Base-by-base conservation (phyloP, 257 asterid species). In the Misopates orontium region DNA sequence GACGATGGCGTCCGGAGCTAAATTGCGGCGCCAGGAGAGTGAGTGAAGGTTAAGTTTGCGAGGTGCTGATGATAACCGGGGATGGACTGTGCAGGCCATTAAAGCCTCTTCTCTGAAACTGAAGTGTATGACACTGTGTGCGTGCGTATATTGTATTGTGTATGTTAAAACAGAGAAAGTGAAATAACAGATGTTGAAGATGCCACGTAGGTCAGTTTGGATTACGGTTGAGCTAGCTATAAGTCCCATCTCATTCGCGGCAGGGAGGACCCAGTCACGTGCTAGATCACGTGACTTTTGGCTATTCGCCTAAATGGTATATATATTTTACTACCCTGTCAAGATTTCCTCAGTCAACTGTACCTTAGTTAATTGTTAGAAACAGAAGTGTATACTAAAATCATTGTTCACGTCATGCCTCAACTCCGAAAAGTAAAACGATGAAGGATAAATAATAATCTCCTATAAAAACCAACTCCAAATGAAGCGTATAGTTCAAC, bases 191-290 rank as follows among this genome's bases (percentile, higher is more conserved):
- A 80, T 72, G 85, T 50, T 78, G 70, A 77, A 69, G 77, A 57
- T 67, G 92, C 84, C 95, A 88, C 96, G 93, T 85, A 78, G 61
- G 78, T 65, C 19, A 16, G 40, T 71, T 65, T 71, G 80, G 83
- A 78, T 78, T 71, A 74, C 78, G 75, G 76, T 55, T 71, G 25
- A 59, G 64, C 73, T 68, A 65, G 8, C 67, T 32, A n/a, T n/a
- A n/a, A n/a, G n/a, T n/a, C n/a, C n/a, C n/a, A n/a, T n/a, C n/a
- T n/a, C n/a, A n/a, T n/a, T n/a, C n/a, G n/a, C n/a, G n/a, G n/a
- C n/a, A n/a, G n/a, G 70, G 60, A 61, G 53, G 25, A 51, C 51
- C 64, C 56, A 22, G 5, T 10, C 63, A 57, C 48, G 45, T 36
- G 48, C 63, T 31, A 15, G 16, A 18, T 39, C 64, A 18, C 50